These are phyloP conservation scores for Astrothelium subdiscretum DNA, from an alignment of 495 filamentous ascomycete genomes.

Conservation along the genomic window DNA sequence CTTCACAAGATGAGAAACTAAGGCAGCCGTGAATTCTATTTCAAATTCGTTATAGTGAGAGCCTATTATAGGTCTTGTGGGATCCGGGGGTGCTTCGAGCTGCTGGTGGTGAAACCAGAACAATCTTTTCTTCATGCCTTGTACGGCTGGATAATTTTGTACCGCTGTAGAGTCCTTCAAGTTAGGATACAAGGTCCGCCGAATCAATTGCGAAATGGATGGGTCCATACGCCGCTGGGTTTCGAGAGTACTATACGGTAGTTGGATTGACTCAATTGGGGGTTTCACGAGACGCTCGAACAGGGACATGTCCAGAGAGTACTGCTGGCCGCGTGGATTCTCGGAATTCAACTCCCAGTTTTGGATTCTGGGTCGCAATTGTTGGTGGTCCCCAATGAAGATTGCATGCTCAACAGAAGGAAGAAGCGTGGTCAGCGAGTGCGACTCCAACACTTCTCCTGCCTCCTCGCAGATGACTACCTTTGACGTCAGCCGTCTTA, in stretches of 20 bases:
- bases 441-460: slow-evolving; percentile 61
- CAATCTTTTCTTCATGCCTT: slow-evolving; percentile 50
- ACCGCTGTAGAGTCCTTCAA: slow-evolving; percentile 47
- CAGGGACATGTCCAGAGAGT: slow-evolving; percentile 50
- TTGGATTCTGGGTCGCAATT: slow-evolving; percentile 56
- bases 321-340: slow-evolving; percentile 40
- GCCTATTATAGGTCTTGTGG: slow-evolving; percentile 25
- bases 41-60: slow-evolving; percentile 59
- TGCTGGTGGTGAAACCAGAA: slow-evolving; percentile 63
- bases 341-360: slow-evolving; percentile 53
- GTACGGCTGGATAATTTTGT: slow-evolving; percentile 42
- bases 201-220: slow-evolving; percentile 45
- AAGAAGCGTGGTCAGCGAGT: slow-evolving; percentile 53
- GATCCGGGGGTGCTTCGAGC: slow-evolving; percentile 36
- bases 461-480: slow-evolving; percentile 68
- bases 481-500: slow-evolving; percentile 49
- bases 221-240: slow-evolving; percentile 67
- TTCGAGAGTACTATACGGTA: slow-evolving; percentile 48
- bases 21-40: slow-evolving; percentile 47
- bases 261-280: slow-evolving; percentile 10
- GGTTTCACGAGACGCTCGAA: slow-evolving; percentile 57
- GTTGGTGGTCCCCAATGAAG: slow-evolving; percentile 63
- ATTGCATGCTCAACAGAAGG: slow-evolving; percentile 61
- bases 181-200: slow-evolving; percentile 50
- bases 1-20: slow-evolving; percentile 57